A percentile compares a stretch with the other conserved stretches of the same genome.
Evolutionary conservation across 306 rosid species (phyloP).

Genomic region (Alnus rubra): DNA sequence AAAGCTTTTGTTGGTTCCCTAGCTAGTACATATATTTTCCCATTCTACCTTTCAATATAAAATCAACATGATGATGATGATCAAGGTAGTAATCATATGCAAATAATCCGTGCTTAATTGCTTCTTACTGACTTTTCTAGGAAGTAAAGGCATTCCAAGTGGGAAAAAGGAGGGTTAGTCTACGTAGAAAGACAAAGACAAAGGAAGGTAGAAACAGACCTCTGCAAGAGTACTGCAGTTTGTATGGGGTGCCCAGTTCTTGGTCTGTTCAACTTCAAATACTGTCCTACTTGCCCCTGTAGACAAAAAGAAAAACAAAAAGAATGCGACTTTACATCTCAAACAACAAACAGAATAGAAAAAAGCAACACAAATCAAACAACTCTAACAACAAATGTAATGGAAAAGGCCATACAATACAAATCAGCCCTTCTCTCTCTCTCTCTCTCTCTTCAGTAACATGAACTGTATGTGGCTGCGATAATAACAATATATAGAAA

Average conservation of each 20-base stretch:
- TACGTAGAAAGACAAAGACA: constrained; percentile 29
- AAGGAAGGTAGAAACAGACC: constrained; percentile 50
- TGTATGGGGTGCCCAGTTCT: constrained; percentile 72
- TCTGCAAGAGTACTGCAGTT: constrained; percentile 63
- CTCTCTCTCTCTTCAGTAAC: background rate
- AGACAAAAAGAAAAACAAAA: constrained; percentile 64
- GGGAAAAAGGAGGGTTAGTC: constrained; percentile 8
- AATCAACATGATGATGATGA: background rate
- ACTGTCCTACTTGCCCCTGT: constrained; percentile 64
- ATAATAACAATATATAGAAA: background rate
- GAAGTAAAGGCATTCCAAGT: constrained; percentile 31
- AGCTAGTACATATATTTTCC: constrained; percentile 22
- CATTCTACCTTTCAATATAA: constrained; percentile 6
- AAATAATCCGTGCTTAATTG: constrained; percentile 42
- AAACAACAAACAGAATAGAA: constrained; percentile 47
- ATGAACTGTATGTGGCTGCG: background rate
- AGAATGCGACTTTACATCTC: constrained; percentile 58
- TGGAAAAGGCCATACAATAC: constrained; percentile 15
- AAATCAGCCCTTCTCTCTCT: background rate
- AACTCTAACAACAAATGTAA: constrained; percentile 30
- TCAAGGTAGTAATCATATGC: constrained; percentile 38
- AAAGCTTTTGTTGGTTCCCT: constrained; percentile 56
- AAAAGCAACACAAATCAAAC: constrained; percentile 13
- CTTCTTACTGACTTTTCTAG: constrained; percentile 27
- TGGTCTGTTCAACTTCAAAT: constrained; percentile 70